Percentiles rank a stretch among this genome's conserved stretches.
Conservation (phyloP, 1,139 yeast species). For the Candida smagusa region DNA sequence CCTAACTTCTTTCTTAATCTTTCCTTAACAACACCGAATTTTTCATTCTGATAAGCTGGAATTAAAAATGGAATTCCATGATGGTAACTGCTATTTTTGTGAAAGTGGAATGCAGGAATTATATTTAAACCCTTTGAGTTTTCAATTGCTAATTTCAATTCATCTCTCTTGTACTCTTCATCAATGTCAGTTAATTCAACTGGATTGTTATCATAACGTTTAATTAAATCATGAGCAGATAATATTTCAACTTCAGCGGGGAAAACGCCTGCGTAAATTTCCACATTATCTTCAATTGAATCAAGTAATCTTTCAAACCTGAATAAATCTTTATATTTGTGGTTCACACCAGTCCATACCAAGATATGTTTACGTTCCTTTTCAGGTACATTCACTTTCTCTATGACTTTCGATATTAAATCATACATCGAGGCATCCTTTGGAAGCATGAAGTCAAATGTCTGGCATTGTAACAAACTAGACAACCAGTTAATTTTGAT, state of each 20-base stretch:
- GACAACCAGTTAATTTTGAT: constrained; percentile 64
- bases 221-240: constrained; percentile 36
- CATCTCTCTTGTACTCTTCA: constrained; percentile 21
- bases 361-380: constrained; percentile 51
- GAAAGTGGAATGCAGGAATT: constrained; percentile 63
- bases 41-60: constrained; percentile 63
- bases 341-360: constrained; percentile 53
- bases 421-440: constrained; percentile 55
- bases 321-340: constrained; percentile 36
- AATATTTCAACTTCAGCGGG: constrained; percentile 45
- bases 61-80: constrained; percentile 92
- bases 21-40: constrained; percentile 57
- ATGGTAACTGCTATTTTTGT: constrained; percentile 61
- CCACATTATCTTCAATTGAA: constrained; percentile 31
- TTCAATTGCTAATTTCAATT: constrained; percentile 26
- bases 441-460: constrained; percentile 68
- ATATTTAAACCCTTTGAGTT: constrained; percentile 41
- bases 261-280: constrained; percentile 41
- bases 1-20: constrained; percentile 72
- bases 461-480: constrained; percentile 61
- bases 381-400: constrained; percentile 51
- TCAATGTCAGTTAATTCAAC: constrained; percentile 23
- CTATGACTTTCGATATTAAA: constrained; percentile 53
- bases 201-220: constrained; percentile 22
- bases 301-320: constrained; percentile 37